Percentiles rank a stretch among this genome's conserved stretches.
phyloP scores from a whole-genome alignment of 1,139 yeast species.

The Arxiozyma bovina region DNA sequence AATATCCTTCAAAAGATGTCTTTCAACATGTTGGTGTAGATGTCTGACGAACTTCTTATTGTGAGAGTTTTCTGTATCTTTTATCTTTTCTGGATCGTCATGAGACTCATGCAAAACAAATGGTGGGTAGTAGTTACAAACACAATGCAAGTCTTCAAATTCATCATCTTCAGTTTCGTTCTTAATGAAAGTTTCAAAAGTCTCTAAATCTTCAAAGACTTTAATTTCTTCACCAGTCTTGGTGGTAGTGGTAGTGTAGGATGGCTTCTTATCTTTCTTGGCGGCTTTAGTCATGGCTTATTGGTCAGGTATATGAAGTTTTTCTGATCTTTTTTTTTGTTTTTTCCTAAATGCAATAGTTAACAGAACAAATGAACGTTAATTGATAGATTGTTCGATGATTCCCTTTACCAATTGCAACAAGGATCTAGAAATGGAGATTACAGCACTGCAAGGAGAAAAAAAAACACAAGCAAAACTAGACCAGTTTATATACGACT shows the following conservation, averaged over 20 bases:
- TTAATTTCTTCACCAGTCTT: constrained; percentile 28
- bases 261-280: constrained; percentile 24
- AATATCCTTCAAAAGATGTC: constrained; percentile 61
- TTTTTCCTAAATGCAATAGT: no score
- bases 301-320: background rate
- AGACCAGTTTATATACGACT: no score
- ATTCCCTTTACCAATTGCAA: background rate
- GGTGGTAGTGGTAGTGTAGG: constrained; percentile 22
- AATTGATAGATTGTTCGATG: background rate
- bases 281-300: constrained; percentile 17
- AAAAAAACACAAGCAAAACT: no score
- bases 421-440: no score
- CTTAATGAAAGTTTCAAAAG: constrained; percentile 55
- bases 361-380: background rate
- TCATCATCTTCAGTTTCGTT: constrained; percentile 75
- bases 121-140: constrained; percentile 61
- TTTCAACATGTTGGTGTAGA: constrained; percentile 65
- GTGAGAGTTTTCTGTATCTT: constrained; percentile 64
- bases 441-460: background rate
- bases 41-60: constrained; percentile 66
- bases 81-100: constrained; percentile 61
- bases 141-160: constrained; percentile 60
- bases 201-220: constrained; percentile 52
- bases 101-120: constrained; percentile 60
- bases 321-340: no score